These are phyloP conservation scores for Nothophoma quercina DNA, from an alignment of 2,329 filamentous ascomycete species.

Conservation along the genomic window DNA sequence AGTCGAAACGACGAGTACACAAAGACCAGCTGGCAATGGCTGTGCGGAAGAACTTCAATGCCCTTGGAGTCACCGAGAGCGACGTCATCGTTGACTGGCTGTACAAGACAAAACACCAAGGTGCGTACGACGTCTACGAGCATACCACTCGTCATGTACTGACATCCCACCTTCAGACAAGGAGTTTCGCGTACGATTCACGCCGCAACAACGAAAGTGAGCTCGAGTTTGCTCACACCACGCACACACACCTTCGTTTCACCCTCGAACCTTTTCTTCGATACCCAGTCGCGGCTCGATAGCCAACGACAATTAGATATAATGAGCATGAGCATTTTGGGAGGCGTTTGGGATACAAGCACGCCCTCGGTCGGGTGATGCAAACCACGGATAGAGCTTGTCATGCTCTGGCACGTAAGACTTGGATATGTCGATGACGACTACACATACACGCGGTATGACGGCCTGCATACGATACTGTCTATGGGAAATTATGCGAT, in stretches of 20 bases:
- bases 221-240: slow-evolving; percentile 18
- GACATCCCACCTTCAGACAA: slow-evolving; percentile 49
- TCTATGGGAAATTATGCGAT: not conserved
- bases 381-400: slow-evolving; percentile 10
- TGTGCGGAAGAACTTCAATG: slow-evolving; percentile 85
- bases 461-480: slow-evolving; percentile 7
- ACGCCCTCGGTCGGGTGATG: slow-evolving; percentile 12
- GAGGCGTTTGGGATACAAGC: slow-evolving; percentile 35
- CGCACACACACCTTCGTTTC: slow-evolving; percentile 24
- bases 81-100: slow-evolving; percentile 83
- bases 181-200: slow-evolving; percentile 56
- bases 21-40: slow-evolving; percentile 75
- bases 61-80: slow-evolving; percentile 78
- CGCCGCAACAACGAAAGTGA: slow-evolving; percentile 47
- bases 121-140: slow-evolving; percentile 40
- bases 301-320: slow-evolving; percentile 33
- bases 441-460: slow-evolving; percentile 10
- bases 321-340: slow-evolving; percentile 44
- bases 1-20: slow-evolving; percentile 70
- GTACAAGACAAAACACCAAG: slow-evolving; percentile 71
- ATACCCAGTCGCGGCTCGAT: slow-evolving; percentile 42
- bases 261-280: slow-evolving; percentile 42
- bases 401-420: slow-evolving; percentile 1
- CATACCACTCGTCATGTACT: not conserved
- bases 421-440: slow-evolving; percentile 12